Evolutionary conservation across 441 rosid species (phyloP).

Genomic region (Viola pubescens): DNA sequence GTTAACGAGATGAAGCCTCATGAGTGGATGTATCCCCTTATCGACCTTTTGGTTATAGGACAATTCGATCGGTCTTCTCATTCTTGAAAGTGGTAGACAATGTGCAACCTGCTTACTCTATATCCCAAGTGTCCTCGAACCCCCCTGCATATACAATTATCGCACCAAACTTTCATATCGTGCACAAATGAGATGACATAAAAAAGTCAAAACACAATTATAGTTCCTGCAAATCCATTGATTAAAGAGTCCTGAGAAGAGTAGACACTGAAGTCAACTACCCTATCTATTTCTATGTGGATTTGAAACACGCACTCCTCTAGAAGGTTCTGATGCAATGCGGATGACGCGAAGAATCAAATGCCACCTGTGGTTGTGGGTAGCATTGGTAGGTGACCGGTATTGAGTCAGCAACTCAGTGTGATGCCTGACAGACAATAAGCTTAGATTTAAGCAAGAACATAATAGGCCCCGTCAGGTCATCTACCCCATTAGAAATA

Average conservation of each 20-base stretch:
- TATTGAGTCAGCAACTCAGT: background rate
- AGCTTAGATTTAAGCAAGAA: conserved; percentile 7
- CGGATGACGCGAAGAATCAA: background rate
- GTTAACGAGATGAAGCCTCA: conserved; percentile 17
- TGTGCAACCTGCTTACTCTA: conserved; percentile 9
- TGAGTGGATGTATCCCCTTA: conserved; percentile 2
- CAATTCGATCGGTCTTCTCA: background rate
- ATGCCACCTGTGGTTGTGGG: background rate
- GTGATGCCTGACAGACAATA: conserved; percentile 1
- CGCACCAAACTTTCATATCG: background rate
- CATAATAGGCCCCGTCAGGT: conserved; percentile 7
- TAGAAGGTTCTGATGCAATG: background rate
- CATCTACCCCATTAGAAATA: conserved; percentile 7
- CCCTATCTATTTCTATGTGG: too few relatives aligned
- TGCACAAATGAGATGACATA: background rate
- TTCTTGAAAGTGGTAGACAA: conserved; percentile 6
- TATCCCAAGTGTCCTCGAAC: conserved; percentile 24
- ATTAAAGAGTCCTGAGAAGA: too few relatives aligned
- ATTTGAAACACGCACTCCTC: background rate
- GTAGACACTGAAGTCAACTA: too few relatives aligned
- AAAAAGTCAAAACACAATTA: too few relatives aligned
- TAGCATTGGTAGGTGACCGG: background rate
- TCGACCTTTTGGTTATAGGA: conserved; percentile 3
- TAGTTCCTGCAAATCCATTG: too few relatives aligned
- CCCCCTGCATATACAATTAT: conserved; percentile 25